Evolutionary conservation across 164 flowering plant species (phyloP).

Genomic region (Sedum album): DNA sequence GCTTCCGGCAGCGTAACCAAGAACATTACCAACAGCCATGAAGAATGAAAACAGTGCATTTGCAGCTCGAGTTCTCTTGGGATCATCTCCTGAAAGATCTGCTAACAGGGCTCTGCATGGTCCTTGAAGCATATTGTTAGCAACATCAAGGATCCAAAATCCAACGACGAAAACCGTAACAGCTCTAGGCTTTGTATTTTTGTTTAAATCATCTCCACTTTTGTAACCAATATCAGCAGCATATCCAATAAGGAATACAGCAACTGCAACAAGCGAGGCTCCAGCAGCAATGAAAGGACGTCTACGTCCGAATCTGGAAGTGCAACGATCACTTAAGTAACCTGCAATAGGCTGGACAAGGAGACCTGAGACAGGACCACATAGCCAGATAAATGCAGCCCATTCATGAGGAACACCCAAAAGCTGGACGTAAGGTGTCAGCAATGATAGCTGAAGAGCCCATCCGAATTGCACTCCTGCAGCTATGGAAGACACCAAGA

Average conservation of each 20-base stretch:
- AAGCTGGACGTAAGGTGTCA: slow-evolving; percentile 68
- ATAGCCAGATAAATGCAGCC: slow-evolving; percentile 72
- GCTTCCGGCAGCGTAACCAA: slow-evolving; percentile 68
- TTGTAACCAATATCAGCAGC: slow-evolving; percentile 53
- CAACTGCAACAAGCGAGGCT: slow-evolving; percentile 22
- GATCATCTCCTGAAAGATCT: slow-evolving; percentile 37
- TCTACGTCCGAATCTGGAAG: slow-evolving; percentile 55
- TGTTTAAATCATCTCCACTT: slow-evolving; percentile 28
- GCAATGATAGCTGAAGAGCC: slow-evolving; percentile 69
- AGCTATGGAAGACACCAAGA: slow-evolving; percentile 47
- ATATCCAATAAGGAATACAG: slow-evolving; percentile 54
- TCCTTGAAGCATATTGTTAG: slow-evolving; percentile 64
- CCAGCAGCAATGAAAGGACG: slow-evolving; percentile 69
- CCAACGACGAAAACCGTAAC: slow-evolving; percentile 51
- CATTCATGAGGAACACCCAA: slow-evolving; percentile 61
- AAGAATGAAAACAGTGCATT: slow-evolving; percentile 59
- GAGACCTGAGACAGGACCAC: slow-evolving; percentile 76
- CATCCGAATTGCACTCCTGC: slow-evolving; percentile 77
- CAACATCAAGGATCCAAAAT: slow-evolving; percentile 72
- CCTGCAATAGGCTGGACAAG: slow-evolving; percentile 67
- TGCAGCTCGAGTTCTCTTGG: slow-evolving; percentile 26
- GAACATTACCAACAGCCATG: slow-evolving; percentile 75
- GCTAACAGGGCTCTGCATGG: slow-evolving; percentile 63
- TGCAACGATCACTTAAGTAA: slow-evolving; percentile 45
- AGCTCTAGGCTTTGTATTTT: slow-evolving; percentile 16